Conservation (phyloP, 345 rosid genomes). For the Trapa bicornis region DNA sequence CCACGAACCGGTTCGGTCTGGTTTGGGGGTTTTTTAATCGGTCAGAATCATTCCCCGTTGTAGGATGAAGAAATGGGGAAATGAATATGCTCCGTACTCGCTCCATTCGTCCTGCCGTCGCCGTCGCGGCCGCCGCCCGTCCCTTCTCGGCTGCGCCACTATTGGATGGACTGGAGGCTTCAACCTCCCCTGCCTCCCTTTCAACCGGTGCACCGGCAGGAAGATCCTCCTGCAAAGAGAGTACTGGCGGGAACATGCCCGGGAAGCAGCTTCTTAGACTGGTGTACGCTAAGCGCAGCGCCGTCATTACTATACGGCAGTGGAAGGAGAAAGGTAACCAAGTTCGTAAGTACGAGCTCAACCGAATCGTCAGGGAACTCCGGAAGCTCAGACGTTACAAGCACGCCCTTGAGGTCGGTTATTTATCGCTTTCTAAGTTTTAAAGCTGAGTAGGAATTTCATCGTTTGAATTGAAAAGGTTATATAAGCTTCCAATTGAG, state of each 20-base stretch:
- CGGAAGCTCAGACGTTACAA: constrained; percentile 77
- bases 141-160: constrained; percentile 1
- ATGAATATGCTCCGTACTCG: not conserved
- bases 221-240: not conserved
- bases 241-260: constrained; percentile 36
- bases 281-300: constrained; percentile 66
- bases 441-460: not conserved
- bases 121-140: not conserved
- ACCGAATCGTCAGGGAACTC: constrained; percentile 73
- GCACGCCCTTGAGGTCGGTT: constrained; percentile 75
- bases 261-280: constrained; percentile 64
- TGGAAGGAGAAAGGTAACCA: constrained; percentile 67
- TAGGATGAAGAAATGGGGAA: not conserved
- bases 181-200: not conserved
- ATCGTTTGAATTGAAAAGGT: not conserved
- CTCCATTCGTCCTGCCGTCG: constrained; percentile 2
- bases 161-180: not conserved
- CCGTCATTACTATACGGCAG: constrained; percentile 47
- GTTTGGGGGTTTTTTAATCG: not conserved
- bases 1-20: no score
- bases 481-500: not conserved
- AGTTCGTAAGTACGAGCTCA: constrained; percentile 65
- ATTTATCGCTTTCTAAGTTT: not conserved
- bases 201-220: not conserved
- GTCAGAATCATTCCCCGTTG: not conserved